Conservation (phyloP, 768 basidiomycete species). For the Amanita muscaria region DNA sequence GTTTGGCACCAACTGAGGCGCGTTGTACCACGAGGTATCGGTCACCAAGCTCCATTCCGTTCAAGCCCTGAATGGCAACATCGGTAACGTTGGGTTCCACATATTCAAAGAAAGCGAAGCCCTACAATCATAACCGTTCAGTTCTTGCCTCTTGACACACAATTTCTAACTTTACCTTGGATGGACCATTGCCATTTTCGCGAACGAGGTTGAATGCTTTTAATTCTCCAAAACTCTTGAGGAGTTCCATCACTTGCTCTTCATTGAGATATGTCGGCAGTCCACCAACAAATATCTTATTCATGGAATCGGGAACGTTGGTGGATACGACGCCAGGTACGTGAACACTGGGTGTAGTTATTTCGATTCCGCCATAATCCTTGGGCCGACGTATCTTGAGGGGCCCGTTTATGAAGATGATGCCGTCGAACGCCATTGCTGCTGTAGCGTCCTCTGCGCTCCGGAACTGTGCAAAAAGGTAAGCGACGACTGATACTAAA, state of each 20-base stretch:
- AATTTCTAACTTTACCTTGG: constrained; percentile 49
- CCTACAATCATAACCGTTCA: constrained; percentile 37
- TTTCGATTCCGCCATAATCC: constrained; percentile 82
- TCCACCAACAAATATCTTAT: constrained; percentile 97
- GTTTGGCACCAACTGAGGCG: constrained; percentile 88
- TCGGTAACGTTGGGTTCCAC: constrained; percentile 85
- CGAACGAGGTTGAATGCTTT: constrained; percentile 98
- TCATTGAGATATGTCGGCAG: constrained; percentile 93
- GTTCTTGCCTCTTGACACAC: neutral
- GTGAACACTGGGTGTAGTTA: constrained; percentile 58
- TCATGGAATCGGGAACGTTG: constrained; percentile 93
- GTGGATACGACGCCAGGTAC: constrained; percentile 95
- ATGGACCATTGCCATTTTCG: constrained; percentile 81
- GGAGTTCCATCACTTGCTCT: constrained; percentile 95
- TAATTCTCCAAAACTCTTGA: constrained; percentile 96
- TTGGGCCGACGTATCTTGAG: constrained; percentile 97
- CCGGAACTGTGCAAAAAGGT: constrained; percentile 64
- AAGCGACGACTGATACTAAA: constrained; percentile 5
- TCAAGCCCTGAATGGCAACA: constrained; percentile 90
- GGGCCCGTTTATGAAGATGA: constrained; percentile 91
- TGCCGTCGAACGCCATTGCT: constrained; percentile 96
- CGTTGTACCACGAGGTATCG: constrained; percentile 93
- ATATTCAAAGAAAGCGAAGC: constrained; percentile 99
- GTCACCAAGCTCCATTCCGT: constrained; percentile 97
- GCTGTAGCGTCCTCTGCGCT: constrained; percentile 94